These are phyloP conservation scores for Trichoderma sp. DNA, from an alignment of 2,329 filamentous ascomycete genomes.

Conservation along the genomic window DNA sequence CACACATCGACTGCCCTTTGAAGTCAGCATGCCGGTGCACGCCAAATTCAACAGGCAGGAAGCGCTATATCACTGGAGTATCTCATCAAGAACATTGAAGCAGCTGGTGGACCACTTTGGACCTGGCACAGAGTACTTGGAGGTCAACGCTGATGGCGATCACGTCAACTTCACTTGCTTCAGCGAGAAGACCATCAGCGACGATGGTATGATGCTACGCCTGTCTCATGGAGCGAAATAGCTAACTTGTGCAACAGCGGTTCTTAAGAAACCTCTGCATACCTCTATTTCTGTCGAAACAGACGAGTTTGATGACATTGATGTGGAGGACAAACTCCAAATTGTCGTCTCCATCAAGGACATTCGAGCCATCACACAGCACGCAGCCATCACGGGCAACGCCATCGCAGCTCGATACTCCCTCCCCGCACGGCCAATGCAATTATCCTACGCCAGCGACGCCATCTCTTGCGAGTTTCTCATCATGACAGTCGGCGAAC, in stretches of 20 bases:
- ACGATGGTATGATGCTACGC: slow-evolving; percentile 46
- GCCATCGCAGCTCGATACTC: slow-evolving; percentile 72
- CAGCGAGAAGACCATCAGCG: slow-evolving; percentile 75
- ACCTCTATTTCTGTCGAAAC: slow-evolving; percentile 78
- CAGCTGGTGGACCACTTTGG: slow-evolving; percentile 82
- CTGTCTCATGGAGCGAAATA: slow-evolving; percentile 25
- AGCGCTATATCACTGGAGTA: slow-evolving; percentile 71
- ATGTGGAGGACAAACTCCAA: slow-evolving; percentile 74
- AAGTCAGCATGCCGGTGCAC: slow-evolving; percentile 73
- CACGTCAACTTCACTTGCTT: slow-evolving; percentile 80
- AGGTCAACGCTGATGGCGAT: slow-evolving; percentile 74
- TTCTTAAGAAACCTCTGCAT: slow-evolving; percentile 78
- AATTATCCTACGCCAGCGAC: slow-evolving; percentile 70
- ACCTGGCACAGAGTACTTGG: slow-evolving; percentile 77
- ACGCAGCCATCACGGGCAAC: slow-evolving; percentile 71
- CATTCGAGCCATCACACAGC: slow-evolving; percentile 76
- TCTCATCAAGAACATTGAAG: slow-evolving; percentile 70
- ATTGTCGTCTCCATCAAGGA: slow-evolving; percentile 83
- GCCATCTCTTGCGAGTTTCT: slow-evolving; percentile 76
- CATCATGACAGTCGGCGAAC: slow-evolving; percentile 79
- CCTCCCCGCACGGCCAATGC: slow-evolving; percentile 69
- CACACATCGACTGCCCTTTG: slow-evolving; percentile 76
- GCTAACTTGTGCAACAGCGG: slow-evolving; percentile 55
- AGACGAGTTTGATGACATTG: slow-evolving; percentile 75
- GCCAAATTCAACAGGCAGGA: slow-evolving; percentile 72